Conservation (phyloP, 495 filamentous ascomycete genomes). For the Aspergillus campestris region DNA sequence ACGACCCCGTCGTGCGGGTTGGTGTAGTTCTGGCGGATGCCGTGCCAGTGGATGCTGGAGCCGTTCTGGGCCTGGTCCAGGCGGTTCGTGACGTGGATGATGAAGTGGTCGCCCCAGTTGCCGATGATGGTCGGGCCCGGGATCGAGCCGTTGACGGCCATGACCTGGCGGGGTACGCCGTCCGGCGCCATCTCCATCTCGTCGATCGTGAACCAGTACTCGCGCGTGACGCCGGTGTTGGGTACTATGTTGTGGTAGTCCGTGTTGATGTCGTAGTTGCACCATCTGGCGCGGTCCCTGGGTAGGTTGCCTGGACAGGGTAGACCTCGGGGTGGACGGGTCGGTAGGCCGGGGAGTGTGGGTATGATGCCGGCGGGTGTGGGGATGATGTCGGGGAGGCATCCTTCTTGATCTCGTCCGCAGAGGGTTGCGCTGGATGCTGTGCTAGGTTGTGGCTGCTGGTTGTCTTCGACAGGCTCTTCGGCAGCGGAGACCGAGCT, state of each 20-base stretch:
- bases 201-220: constrained; percentile 25
- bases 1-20: constrained; percentile 54
- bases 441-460: no score
- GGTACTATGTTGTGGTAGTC: constrained; percentile 43
- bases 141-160: constrained; percentile 66
- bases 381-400: no score
- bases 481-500: no score
- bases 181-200: constrained; percentile 63
- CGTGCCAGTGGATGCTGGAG: constrained; percentile 46
- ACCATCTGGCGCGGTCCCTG: constrained; percentile 30
- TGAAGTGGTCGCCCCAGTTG: constrained; percentile 57
- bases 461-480: no score
- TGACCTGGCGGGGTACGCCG: constrained; percentile 50
- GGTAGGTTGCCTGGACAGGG: constrained; percentile 31
- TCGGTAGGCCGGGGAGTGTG: no score
- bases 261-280: constrained; percentile 44
- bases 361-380: no score
- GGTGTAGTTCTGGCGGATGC: constrained; percentile 40
- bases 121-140: constrained; percentile 53
- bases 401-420: background rate
- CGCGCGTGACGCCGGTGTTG: constrained; percentile 24
- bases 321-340: no score
- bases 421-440: background rate
- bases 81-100: constrained; percentile 61
- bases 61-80: constrained; percentile 59